These are phyloP conservation scores for Coemansia umbellata DNA, from an alignment of 192 early-diverging fungal species.

Conservation along the genomic window DNA sequence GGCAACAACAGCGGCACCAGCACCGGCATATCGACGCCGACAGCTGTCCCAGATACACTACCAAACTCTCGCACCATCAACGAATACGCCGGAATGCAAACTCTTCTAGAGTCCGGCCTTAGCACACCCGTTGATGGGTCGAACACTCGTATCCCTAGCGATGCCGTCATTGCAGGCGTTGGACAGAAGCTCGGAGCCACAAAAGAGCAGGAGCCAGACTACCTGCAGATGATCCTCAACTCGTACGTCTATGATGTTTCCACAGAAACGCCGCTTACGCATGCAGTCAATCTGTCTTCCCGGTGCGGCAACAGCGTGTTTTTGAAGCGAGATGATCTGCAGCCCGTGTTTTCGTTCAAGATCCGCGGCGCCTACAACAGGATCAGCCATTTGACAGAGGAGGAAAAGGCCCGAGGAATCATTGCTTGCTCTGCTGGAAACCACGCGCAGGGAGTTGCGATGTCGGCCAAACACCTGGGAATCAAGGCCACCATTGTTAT, in stretches of 20 bases:
- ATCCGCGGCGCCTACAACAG: constrained; percentile 95
- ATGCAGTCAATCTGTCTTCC: constrained; percentile 76
- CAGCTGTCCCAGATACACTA: constrained; percentile 3
- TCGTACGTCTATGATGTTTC: constrained; percentile 94
- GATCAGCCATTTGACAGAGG: constrained; percentile 73
- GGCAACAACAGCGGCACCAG: no score
- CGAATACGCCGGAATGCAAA: constrained; percentile 30
- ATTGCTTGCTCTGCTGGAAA: constrained; percentile 98
- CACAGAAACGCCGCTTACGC: constrained; percentile 83
- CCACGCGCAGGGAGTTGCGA: constrained; percentile 96
- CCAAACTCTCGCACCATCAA: constrained; percentile 50
- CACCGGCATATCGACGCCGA: neutral
- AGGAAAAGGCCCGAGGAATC: constrained; percentile 81
- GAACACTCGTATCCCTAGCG: neutral
- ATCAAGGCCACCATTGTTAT: constrained; percentile 97
- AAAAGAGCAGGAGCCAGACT: constrained; percentile 63
- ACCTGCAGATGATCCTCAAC: constrained; percentile 89
- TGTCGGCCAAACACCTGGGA: constrained; percentile 86
- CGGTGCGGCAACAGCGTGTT: constrained; percentile 67
- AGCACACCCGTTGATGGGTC: neutral
- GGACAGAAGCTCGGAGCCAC: neutral
- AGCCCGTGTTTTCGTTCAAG: constrained; percentile 98
- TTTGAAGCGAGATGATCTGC: constrained; percentile 95
- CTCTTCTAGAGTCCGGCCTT: constrained; percentile 9
- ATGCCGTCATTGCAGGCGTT: neutral